Percentiles rank a stretch among this genome's conserved stretches.
phyloP scores from a whole-genome alignment of 2,329 filamentous ascomycete species.

The Mollisiaceae sp. region DNA sequence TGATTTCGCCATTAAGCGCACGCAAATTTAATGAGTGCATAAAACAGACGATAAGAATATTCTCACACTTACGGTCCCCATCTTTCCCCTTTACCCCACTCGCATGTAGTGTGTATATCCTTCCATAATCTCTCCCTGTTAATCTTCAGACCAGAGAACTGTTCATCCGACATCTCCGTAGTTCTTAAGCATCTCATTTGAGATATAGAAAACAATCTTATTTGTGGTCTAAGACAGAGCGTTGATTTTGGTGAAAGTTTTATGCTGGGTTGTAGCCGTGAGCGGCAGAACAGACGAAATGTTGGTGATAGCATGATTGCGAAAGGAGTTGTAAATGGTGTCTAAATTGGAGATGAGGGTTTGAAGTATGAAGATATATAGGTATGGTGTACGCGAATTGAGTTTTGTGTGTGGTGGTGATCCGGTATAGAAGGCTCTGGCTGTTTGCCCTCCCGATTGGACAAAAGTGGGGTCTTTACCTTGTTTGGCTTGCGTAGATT shows the following conservation, averaged over 20 bases:
- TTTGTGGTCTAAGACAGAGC: background rate
- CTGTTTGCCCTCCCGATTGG: slow-evolving; percentile 8
- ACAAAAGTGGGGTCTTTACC: slow-evolving; percentile 18
- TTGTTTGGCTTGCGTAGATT: too few relatives aligned
- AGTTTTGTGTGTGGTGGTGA: background rate
- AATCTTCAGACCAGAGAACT: slow-evolving; percentile 59
- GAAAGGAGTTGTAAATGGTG: background rate
- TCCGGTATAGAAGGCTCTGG: background rate
- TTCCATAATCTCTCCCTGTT: slow-evolving; percentile 64
- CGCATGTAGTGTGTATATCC: slow-evolving; percentile 67
- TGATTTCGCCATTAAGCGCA: too few relatives aligned
- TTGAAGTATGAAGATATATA: background rate
- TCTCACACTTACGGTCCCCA: slow-evolving; percentile 67
- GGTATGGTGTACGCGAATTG: background rate
- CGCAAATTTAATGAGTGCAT: too few relatives aligned
- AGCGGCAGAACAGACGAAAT: slow-evolving; percentile 11
- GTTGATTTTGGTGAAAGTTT: background rate
- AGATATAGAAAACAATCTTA: slow-evolving; percentile 29
- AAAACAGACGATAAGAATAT: background rate
- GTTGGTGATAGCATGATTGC: slow-evolving; percentile 19
- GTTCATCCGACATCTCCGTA: slow-evolving; percentile 51
- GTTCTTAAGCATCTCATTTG: slow-evolving; percentile 29
- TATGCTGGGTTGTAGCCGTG: slow-evolving; percentile 5
- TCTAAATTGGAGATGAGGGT: slow-evolving; percentile 7
- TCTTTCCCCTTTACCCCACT: slow-evolving; percentile 68